Evolutionary conservation across 441 rosid genomes (phyloP).

Genomic region (Pelargonium myrrhifolium): DNA sequence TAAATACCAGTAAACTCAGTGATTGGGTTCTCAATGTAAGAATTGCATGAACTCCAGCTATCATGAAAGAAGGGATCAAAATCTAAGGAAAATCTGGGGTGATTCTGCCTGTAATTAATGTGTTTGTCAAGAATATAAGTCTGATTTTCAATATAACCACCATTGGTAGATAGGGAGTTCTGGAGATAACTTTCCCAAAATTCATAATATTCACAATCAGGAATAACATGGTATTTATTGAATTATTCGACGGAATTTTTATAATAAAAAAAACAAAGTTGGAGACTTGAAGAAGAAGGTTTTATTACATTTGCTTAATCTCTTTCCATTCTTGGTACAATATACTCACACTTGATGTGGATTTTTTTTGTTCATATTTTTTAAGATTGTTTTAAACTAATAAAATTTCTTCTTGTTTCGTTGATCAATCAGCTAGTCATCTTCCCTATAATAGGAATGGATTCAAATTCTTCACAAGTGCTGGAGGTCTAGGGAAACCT

Average conservation of each 20-base stretch:
- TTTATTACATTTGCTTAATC: not conserved
- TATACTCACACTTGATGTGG: not conserved
- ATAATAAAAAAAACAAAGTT: not conserved
- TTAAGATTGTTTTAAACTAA: conserved; percentile 15
- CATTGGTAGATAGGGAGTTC: not conserved
- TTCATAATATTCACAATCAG: not conserved
- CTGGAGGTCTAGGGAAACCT: conserved; percentile 91
- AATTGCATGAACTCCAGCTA: not conserved
- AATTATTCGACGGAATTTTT: not conserved
- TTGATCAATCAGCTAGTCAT: conserved; percentile 73
- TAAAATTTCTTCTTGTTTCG: conserved; percentile 20
- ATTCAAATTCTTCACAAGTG: conserved; percentile 84
- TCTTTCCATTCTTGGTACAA: not conserved
- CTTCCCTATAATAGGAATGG: conserved; percentile 98
- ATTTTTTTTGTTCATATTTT: conserved; percentile 5
- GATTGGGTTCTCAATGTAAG: not conserved
- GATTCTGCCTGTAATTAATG: not conserved
- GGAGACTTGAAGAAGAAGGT: conserved; percentile 1
- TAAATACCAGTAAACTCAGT: not conserved
- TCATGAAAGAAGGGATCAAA: not conserved
- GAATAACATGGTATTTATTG: not conserved
- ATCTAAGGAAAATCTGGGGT: not conserved
- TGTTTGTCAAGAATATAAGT: not conserved
- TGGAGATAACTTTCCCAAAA: not conserved
- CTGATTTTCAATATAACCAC: not conserved